phyloP scores from a whole-genome alignment of 345 rosid genomes.

The Hevea brasiliensis region DNA sequence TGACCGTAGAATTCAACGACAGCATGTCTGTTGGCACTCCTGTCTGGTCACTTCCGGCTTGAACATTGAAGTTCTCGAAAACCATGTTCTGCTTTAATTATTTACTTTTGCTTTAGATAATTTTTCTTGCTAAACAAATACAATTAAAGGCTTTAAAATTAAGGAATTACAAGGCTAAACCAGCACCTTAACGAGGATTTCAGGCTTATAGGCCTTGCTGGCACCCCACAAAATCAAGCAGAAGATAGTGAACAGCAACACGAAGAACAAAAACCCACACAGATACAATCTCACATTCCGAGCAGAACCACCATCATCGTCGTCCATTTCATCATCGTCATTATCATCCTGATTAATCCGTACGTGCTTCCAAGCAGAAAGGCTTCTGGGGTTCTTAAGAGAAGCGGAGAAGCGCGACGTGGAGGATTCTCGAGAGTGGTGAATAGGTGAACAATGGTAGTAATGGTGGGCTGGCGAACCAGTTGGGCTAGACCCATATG shows the following conservation, averaged over 20 bases:
- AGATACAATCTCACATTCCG: slow-evolving; percentile 57
- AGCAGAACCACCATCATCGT: slow-evolving; percentile 19
- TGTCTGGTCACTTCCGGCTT: slow-evolving; percentile 78
- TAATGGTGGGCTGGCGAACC: slow-evolving; percentile 76
- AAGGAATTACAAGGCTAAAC: too few species aligned
- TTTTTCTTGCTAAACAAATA: too few species aligned
- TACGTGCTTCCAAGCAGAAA: slow-evolving; percentile 58
- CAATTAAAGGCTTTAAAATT: too few species aligned
- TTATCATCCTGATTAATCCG: slow-evolving; percentile 24
- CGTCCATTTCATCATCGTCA: slow-evolving; percentile 35
- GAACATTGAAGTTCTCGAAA: slow-evolving; percentile 75
- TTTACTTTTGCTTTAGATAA: too few species aligned
- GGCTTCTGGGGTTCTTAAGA: slow-evolving; percentile 51
- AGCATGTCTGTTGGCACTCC: slow-evolving; percentile 97
- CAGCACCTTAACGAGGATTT: slow-evolving; percentile 65
- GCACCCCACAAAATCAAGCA: slow-evolving; percentile 83
- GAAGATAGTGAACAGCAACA: slow-evolving; percentile 58
- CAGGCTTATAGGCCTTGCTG: slow-evolving; percentile 72
- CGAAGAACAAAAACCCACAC: slow-evolving; percentile 50
- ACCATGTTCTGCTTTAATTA: slow-evolving; percentile 57
- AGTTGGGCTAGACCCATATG: slow-evolving; percentile 78
- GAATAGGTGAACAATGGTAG: slow-evolving; percentile 90
- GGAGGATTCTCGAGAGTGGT: slow-evolving; percentile 96
- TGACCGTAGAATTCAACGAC: slow-evolving; percentile 85
- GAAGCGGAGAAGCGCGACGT: slow-evolving; percentile 83